These are phyloP conservation scores for Fusarium sp. DNA, from an alignment of 2,329 filamentous ascomycete species.

Conservation along the genomic window DNA sequence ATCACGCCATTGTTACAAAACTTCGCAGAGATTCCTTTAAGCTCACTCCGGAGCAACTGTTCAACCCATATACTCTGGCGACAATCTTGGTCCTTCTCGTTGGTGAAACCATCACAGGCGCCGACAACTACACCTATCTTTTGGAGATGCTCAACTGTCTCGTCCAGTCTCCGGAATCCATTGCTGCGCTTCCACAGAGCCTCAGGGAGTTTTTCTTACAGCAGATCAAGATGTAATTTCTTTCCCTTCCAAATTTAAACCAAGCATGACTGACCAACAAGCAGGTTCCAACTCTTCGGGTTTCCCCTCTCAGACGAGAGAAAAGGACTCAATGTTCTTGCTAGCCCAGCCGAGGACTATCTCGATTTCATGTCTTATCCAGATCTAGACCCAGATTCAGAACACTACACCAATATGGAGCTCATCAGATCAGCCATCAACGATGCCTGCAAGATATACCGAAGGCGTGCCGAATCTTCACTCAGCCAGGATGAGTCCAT, in stretches of 20 bases:
- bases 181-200: conserved; percentile 22
- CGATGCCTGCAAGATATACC: conserved; percentile 45
- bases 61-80: conserved; percentile 51
- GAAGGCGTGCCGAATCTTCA: conserved; percentile 37
- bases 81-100: conserved; percentile 54
- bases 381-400: conserved; percentile 29
- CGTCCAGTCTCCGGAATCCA: conserved; percentile 32
- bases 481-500: conserved; percentile 37
- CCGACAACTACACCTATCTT: conserved; percentile 51
- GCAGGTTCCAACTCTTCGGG: conserved; percentile 48
- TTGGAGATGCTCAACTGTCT: conserved; percentile 52
- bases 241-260: rapidly evolving
- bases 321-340: conserved; percentile 43
- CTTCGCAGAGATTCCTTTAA: conserved; percentile 48
- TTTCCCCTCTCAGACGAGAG: conserved; percentile 43
- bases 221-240: conserved; percentile 47
- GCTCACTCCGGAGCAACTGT: conserved; percentile 45
- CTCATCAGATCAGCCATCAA: conserved; percentile 41
- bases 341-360: conserved; percentile 35
- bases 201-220: conserved; percentile 45
- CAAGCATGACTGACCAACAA: background rate
- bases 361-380: conserved; percentile 45
- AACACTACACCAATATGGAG: conserved; percentile 31
- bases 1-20: conserved; percentile 50
- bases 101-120: conserved; percentile 55